These are phyloP conservation scores for Microbotryomycetes sp. DNA, from an alignment of 1,284 basidiomycete species.

Conservation along the genomic window DNA sequence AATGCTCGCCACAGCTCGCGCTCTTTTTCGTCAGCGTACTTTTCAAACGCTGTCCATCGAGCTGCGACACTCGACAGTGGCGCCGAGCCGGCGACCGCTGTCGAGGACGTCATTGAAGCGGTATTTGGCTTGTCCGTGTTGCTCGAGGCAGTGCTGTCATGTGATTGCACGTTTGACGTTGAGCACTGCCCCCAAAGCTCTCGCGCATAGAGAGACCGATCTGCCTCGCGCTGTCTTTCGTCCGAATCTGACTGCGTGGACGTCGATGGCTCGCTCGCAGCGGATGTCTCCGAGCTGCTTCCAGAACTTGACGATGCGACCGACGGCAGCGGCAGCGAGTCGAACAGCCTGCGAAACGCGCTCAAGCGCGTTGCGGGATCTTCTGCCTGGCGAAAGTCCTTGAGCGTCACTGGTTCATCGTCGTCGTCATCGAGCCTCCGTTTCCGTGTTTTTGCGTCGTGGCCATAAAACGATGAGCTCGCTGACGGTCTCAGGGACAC, in stretches of 20 bases:
- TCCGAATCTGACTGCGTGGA: not conserved
- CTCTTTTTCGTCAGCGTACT: slow-evolving; percentile 29
- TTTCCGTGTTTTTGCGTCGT: not conserved
- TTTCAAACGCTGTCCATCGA: slow-evolving; percentile 23
- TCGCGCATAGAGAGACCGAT: slow-evolving; percentile 20
- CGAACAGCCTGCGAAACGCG: slow-evolving; percentile 42
- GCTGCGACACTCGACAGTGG: not conserved
- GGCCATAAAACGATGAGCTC: not conserved
- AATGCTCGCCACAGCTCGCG: slow-evolving; percentile 23
- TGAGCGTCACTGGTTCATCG: slow-evolving; percentile 32
- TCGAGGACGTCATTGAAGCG: not conserved
- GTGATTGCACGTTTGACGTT: no score
- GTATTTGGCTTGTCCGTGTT: not conserved
- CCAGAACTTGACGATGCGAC: not conserved
- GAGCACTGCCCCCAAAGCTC: slow-evolving; percentile 28
- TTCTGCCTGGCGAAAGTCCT: slow-evolving; percentile 41
- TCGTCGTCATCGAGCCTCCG: not conserved
- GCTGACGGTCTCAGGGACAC: slow-evolving; percentile 10
- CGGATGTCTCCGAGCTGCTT: not conserved
- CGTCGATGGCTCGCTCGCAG: not conserved
- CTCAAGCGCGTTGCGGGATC: slow-evolving; percentile 38
- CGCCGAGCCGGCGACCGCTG: not conserved
- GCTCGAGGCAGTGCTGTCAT: not conserved
- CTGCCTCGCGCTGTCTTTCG: slow-evolving; percentile 11
- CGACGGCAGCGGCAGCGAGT: slow-evolving; percentile 36